Evolutionary conservation across 208 protist species (phyloP), one percentile per base, ranked within the genome.

Genomic region (Crithidia fasciculata): DNA sequence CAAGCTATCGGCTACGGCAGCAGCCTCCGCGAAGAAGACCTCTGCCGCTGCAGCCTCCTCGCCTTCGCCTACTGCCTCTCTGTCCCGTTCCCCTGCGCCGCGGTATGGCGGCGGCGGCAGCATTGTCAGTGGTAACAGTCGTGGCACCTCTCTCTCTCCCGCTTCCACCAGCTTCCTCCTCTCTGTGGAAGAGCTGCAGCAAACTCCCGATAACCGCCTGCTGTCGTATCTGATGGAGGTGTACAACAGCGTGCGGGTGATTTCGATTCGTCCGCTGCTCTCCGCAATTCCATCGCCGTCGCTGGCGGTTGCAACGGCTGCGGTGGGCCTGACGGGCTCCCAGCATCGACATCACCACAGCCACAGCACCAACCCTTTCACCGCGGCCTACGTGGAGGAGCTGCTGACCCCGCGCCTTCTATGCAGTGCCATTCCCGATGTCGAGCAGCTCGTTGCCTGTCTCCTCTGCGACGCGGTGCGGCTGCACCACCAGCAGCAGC

Each of bases 391-490:
- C 43, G 62, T 92, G 3, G 57, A 76, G 39, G 58, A 72, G 50
- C 73, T 86, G 39, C 81, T 90, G 15, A 80, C 74, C n/a, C 77
- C 82, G n/a, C 87, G 89, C 43, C 85, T 88, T 40, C 68, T 88
- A 9, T 69, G 52, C 5, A 90, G 82, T 49, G 71, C 68, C 44
- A 69, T 84, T 50, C 69, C 78, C 4, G 83, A 84, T 28, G 90
- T 92, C 15, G 75, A 74, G 36, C 85, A 92, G 68, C 71, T 92
- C 18, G 87, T 87, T 2, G 83, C 74, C 4, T 95, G 87, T n/a
- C 53, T 92, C 12, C 54, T 95, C 2, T 88, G 83, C 55, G 90
- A 95, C 43, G 57, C 82, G 19, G 68, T 91, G 12, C 85, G 90
- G 4, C 80, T 92, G 1, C 63, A 72, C 37, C 52, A 63, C 37